Percentiles rank a stretch among this genome's conserved stretches.
These are phyloP conservation scores for Apiotrichum mycotoxinovorans DNA, from an alignment of 1,284 basidiomycete genomes.

Conservation along the genomic window DNA sequence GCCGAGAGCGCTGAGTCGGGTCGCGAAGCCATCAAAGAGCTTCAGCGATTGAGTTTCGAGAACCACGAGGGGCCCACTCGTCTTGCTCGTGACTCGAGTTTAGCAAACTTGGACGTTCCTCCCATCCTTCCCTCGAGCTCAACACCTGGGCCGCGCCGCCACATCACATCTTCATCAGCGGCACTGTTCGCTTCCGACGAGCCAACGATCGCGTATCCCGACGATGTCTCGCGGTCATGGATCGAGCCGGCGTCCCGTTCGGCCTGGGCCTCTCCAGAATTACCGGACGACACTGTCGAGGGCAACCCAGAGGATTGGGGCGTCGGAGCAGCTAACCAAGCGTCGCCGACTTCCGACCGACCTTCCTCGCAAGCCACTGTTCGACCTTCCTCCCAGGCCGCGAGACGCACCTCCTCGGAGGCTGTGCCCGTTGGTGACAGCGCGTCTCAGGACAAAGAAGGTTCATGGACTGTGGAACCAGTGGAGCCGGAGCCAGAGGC, in stretches of 20 bases:
- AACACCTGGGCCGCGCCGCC: not conserved
- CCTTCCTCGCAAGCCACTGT: no score
- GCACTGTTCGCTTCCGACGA: not conserved
- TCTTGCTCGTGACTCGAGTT: no score
- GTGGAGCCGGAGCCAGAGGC: not conserved
- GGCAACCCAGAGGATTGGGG: not conserved
- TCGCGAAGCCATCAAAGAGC: no score
- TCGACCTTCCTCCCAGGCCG: no score
- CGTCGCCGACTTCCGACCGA: not conserved
- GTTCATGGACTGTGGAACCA: no score
- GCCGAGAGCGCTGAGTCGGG: not conserved
- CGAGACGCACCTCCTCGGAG: no score
- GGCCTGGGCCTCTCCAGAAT: not conserved
- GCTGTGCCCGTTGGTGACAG: no score
- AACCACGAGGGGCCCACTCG: no score
- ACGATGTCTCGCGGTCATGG: not conserved
- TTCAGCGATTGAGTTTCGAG: no score
- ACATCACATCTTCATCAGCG: not conserved
- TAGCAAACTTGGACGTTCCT: no score
- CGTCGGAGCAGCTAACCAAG: not conserved
- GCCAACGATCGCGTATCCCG: not conserved
- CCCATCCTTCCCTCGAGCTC: no score
- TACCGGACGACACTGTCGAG: not conserved
- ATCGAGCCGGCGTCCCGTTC: not conserved
- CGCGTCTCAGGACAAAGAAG: no score